These are phyloP conservation scores for Geotrichum ghanense DNA, from an alignment of 805 yeast species.

Conservation along the genomic window DNA sequence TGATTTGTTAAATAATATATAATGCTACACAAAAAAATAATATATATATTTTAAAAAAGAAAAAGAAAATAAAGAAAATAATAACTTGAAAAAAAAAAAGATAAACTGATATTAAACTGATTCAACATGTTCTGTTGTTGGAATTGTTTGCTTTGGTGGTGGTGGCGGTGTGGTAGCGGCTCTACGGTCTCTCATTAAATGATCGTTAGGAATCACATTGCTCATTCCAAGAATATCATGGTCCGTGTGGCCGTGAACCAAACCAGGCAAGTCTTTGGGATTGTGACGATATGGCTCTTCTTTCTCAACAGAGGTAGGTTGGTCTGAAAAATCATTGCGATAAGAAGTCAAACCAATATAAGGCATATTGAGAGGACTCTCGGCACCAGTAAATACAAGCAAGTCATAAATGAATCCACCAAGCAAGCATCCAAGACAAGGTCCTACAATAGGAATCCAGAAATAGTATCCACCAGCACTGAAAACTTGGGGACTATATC, in stretches of 20 bases:
- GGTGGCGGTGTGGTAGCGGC: no score
- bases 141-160: no score
- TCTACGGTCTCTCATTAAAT: no score
- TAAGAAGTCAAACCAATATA: conserved; percentile 20
- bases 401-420: conserved; percentile 44
- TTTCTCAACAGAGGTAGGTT: neutral
- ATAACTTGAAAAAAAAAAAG: no score
- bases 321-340: neutral
- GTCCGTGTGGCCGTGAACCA: neutral
- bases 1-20: no score
- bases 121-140: no score
- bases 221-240: neutral
- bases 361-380: conserved; percentile 40
- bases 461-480: conserved; percentile 32
- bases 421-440: conserved; percentile 34
- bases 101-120: no score
- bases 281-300: neutral
- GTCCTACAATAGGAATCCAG: conserved; percentile 45
- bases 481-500: conserved; percentile 34
- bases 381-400: conserved; percentile 40
- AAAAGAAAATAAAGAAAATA: no score
- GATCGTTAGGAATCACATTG: neutral
- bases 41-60: no score
- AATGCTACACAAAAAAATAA: no score
- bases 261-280: neutral